Base-by-base conservation (phyloP, 192 early-diverging fungal genomes). In the Coemansia sp. region DNA sequence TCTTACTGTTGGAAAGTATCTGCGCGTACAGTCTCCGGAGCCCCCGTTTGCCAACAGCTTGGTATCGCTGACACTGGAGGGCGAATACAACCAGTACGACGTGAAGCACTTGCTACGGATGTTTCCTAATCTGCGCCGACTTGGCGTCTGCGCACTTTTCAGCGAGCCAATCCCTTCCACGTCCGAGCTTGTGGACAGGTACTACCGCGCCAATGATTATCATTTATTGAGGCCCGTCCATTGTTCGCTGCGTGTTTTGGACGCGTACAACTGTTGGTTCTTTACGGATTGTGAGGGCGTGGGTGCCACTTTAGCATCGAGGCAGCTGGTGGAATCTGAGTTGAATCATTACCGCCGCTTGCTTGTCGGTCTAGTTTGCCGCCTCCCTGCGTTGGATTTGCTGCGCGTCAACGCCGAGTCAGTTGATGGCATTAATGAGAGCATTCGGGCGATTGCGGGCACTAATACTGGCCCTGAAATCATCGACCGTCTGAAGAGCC, bases 11-110 rank as follows among this genome's bases (percentile, higher is more conserved):
- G 16, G 12, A 5, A 28, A 11, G 33, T 13, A 25, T 1, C 16
- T 42, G 16, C 55, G 10, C 0, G 7, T 2, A 5, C 28, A 1
- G 3, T 2, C 5, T 1, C 21, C 21, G 9, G 11, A 10, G 10
- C 25, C 23, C 9, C 11, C 21, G 5, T 70, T 70, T 58, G 61
- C 60, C 0, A n/a, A 58, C 16, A 7, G 20, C 16, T 56, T 70
- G 38, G 14, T 10, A 2, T 23, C 18, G 9, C 34, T 70, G 39
- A 25, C 36, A 0, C 16, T 70, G 42, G 23, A 41, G 42, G 14
- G 38, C 10, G 14, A 39, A 26, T 5, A 23, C 37, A 37, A 6
- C 4, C 50, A 39, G 38, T 8, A 39, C 38, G 3, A 39, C 7
- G 38, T 39, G 13, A 8, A 39, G 38, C 45, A 47, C 50, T 3